phyloP scores from a whole-genome alignment of 1,284 basidiomycete genomes.

The Sporisorium reilianum region DNA sequence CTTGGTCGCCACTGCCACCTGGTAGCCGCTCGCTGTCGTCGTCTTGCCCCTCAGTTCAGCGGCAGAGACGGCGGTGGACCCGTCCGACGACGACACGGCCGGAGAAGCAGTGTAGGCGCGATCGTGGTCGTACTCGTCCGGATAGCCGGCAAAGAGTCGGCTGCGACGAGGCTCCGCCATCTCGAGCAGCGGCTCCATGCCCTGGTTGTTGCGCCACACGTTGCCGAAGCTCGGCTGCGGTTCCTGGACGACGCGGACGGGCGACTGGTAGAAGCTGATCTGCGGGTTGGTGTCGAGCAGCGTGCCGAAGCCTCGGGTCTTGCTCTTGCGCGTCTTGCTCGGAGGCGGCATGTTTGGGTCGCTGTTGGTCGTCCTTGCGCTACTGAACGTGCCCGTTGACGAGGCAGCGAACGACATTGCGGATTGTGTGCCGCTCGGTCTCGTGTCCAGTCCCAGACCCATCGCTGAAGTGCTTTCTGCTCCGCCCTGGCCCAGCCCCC shows the following conservation, averaged over 20 bases:
- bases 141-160: conserved; percentile 18
- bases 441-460: conserved; percentile 14
- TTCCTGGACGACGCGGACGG: conserved; percentile 38
- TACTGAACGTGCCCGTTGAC: conserved; percentile 22
- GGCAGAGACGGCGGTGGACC: conserved; percentile 9
- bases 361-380: conserved; percentile 32
- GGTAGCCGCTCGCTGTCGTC: conserved; percentile 6
- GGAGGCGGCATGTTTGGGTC: conserved; percentile 37
- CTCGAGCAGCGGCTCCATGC: conserved; percentile 26
- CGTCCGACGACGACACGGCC: conserved; percentile 1
- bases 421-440: conserved; percentile 19
- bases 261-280: conserved; percentile 51
- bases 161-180: conserved; percentile 30
- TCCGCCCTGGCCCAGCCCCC: conserved; percentile 3
- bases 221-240: conserved; percentile 13
- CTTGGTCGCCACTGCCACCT: conserved; percentile 18
- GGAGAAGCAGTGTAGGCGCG: not conserved
- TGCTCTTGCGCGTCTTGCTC: conserved; percentile 32
- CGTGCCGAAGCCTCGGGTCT: conserved; percentile 35
- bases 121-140: conserved; percentile 10
- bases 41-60: not conserved
- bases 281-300: conserved; percentile 46
- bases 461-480: conserved; percentile 1
- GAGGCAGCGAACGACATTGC: conserved; percentile 32
- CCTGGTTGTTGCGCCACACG: conserved; percentile 5